Conservation (phyloP, 2,329 filamentous ascomycete species). For the Dactylellina drechsleri region DNA sequence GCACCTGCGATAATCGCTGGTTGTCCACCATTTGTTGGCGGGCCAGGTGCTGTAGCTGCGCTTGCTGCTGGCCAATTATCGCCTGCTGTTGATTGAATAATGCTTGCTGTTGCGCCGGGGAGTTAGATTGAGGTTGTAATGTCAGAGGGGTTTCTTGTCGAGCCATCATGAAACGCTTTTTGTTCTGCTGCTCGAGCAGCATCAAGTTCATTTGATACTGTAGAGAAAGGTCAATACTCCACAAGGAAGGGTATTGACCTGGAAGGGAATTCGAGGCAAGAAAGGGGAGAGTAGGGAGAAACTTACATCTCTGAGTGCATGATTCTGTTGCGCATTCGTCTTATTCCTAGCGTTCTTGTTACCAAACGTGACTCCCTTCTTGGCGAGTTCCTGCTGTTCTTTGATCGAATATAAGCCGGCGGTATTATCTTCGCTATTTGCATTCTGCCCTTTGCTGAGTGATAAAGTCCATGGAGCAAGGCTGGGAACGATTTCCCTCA, state of each 20-base stretch:
- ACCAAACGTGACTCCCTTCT: conserved; percentile 23
- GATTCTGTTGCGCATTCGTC: conserved; percentile 54
- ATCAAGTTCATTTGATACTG: neutral
- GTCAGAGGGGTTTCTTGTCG: too few species aligned
- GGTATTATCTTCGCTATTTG: conserved; percentile 22
- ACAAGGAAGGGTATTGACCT: neutral
- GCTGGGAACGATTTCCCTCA: conserved; percentile 68
- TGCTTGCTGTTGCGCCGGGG: too few species aligned
- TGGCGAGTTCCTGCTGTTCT: conserved; percentile 43
- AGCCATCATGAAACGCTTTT: neutral
- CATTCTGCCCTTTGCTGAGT: conserved; percentile 60
- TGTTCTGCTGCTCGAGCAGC: neutral
- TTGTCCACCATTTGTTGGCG: conserved; percentile 17
- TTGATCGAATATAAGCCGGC: conserved; percentile 47
- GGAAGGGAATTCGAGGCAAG: neutral
- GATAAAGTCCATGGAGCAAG: conserved; percentile 70
- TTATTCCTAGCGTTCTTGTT: conserved; percentile 1
- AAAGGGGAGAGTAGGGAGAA: too few species aligned
- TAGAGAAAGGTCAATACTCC: neutral
- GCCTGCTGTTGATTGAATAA: neutral
- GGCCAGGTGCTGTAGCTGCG: conserved; percentile 22
- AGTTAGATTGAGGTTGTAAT: too few species aligned
- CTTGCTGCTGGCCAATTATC: neutral
- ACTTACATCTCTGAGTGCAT: too few species aligned
- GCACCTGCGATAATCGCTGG: conserved; percentile 8